These are phyloP conservation scores for Letharia columbiana DNA, from an alignment of 495 filamentous ascomycete species.

Conservation along the genomic window DNA sequence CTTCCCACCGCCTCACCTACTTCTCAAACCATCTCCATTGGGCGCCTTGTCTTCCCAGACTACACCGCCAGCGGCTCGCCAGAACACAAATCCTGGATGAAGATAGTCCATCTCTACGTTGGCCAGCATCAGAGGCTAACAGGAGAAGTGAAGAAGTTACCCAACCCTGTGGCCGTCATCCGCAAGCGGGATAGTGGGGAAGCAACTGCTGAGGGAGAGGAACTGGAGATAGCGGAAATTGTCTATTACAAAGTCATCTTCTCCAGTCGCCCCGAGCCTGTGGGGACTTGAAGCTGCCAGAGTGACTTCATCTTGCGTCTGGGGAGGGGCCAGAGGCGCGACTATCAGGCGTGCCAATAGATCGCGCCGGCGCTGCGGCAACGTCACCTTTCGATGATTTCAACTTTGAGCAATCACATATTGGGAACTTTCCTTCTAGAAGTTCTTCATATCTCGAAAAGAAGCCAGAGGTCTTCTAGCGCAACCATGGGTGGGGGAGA, in stretches of 20 bases:
- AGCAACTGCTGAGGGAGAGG: conserved; percentile 29
- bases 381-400: background rate
- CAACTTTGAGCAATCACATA: background rate
- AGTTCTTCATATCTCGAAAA: background rate
- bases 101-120: conserved; percentile 75
- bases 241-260: conserved; percentile 84
- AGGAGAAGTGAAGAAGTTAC: conserved; percentile 81
- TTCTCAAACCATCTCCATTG: conserved; percentile 46
- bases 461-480: background rate
- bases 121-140: conserved; percentile 83
- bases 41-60: conserved; percentile 71
- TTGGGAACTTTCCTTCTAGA: background rate
- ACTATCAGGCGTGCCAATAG: conserved; percentile 1
- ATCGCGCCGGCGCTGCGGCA: background rate
- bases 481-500: background rate
- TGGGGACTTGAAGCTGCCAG: conserved; percentile 32
- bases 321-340: background rate
- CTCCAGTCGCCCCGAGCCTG: conserved; percentile 79
- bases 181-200: conserved; percentile 33
- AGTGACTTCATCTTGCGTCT: background rate
- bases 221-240: conserved; percentile 72
- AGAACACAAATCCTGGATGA: conserved; percentile 67
- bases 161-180: conserved; percentile 70
- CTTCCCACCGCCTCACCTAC: conserved; percentile 37
- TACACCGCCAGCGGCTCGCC: conserved; percentile 43